A percentile compares a stretch with the other conserved stretches of the same genome.
Evolutionary conservation across 306 rosid species (phyloP).

Genomic region (Cotoneaster glaucophyllus): DNA sequence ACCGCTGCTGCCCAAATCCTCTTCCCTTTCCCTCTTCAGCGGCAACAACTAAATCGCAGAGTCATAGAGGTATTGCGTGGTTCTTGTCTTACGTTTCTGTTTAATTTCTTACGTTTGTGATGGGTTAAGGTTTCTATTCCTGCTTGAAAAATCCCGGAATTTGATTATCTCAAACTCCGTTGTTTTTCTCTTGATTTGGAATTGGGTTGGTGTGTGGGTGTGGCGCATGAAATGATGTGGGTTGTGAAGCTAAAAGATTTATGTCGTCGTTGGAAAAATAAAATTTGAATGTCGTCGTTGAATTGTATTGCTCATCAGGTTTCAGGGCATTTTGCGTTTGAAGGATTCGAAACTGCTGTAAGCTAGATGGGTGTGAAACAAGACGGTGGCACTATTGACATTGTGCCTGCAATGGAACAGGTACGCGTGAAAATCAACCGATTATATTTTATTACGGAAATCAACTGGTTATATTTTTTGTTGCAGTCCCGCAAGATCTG

Average conservation of each 20-base stretch:
- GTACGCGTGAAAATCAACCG: not conserved
- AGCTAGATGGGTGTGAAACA: constrained; percentile 17
- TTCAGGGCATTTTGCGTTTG: constrained; percentile 4
- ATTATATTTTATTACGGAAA: not conserved
- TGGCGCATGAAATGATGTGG: not conserved
- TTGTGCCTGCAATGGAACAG: constrained; percentile 7
- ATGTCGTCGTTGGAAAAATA: not conserved
- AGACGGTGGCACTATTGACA: not conserved
- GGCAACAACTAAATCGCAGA: not conserved
- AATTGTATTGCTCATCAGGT: not conserved
- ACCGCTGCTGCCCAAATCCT: not conserved
- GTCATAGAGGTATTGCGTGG: not conserved
- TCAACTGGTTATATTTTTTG: not conserved
- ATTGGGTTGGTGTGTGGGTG: not conserved
- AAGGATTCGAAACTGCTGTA: not conserved
- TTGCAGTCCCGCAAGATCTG: not conserved
- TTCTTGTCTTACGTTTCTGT: not conserved
- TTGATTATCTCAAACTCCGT: not conserved
- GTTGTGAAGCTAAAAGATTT: not conserved
- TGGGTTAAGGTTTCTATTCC: not conserved
- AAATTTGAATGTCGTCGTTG: not conserved
- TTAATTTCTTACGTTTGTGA: not conserved
- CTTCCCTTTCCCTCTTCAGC: not conserved
- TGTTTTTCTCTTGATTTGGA: not conserved
- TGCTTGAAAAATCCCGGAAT: not conserved